Conservation (phyloP, 2,329 filamentous ascomycete species). For the Colletotrichum sp. region DNA sequence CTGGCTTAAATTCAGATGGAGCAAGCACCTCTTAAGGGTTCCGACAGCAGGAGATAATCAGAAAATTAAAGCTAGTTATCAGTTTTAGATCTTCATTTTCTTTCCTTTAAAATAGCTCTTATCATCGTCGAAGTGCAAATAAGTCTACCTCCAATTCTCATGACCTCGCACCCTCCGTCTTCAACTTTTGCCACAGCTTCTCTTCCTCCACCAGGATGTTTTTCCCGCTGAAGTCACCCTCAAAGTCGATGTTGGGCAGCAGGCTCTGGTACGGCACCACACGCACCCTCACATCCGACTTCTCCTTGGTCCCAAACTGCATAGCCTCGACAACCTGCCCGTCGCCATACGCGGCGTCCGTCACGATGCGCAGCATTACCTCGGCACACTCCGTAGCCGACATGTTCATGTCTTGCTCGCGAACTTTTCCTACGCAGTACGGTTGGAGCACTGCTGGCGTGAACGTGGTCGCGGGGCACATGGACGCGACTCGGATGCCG, state of each 20-base stretch:
- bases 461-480: conserved; percentile 20
- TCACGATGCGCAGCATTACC: conserved; percentile 15
- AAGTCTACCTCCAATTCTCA: not conserved
- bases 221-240: not conserved
- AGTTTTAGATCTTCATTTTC: too few relatives aligned
- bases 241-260: not conserved
- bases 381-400: not conserved
- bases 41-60: too few relatives aligned
- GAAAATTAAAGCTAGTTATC: too few relatives aligned
- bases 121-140: too few relatives aligned
- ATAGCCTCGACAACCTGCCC: conserved; percentile 23
- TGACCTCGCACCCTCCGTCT: not conserved
- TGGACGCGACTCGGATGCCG: conserved; percentile 21
- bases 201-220: not conserved
- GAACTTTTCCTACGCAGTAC: not conserved
- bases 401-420: conserved; percentile 12
- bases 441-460: not conserved
- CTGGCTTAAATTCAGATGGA: too few relatives aligned
- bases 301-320: conserved; percentile 7
- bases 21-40: too few relatives aligned
- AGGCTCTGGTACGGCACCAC: conserved; percentile 7
- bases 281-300: conserved; percentile 6
- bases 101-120: too few relatives aligned
- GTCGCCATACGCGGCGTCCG: conserved; percentile 19
- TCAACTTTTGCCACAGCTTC: not conserved